Evolutionary conservation across 805 yeast species (phyloP).

Genomic region (Clavispora fructus): DNA sequence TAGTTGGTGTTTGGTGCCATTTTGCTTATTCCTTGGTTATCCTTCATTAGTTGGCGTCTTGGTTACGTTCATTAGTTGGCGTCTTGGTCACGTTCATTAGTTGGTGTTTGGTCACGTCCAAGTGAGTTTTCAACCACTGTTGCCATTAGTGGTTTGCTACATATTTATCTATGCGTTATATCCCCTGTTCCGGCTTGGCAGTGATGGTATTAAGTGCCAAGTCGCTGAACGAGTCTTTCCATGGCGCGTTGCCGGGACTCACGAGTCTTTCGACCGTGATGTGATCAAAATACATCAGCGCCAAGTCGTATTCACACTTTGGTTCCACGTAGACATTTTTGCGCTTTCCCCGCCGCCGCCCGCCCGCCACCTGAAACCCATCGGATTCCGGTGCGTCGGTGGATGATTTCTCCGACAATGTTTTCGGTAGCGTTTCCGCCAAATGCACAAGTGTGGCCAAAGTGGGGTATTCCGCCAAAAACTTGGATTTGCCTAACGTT

Average conservation of each 20-base stretch:
- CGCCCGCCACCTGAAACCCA: slow-evolving; percentile 16
- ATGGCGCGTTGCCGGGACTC: slow-evolving; percentile 20
- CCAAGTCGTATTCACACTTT: slow-evolving; percentile 24
- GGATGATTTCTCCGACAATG: background rate
- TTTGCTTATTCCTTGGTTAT: no score
- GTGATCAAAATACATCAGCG: slow-evolving; percentile 25
- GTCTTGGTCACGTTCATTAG: no score
- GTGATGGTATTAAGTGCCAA: slow-evolving; percentile 11
- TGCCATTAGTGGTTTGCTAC: background rate
- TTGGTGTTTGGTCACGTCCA: no score
- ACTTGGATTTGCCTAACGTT: slow-evolving; percentile 38
- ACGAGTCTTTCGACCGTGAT: slow-evolving; percentile 16
- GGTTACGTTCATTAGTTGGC: no score
- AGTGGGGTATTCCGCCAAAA: slow-evolving; percentile 39
- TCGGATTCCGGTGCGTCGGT: slow-evolving; percentile 6
- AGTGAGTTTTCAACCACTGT: no score
- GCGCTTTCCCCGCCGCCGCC: slow-evolving; percentile 15
- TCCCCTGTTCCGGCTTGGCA: background rate
- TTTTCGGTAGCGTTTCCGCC: slow-evolving; percentile 2
- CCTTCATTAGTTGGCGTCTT: no score
- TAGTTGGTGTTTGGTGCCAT: no score
- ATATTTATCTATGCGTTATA: background rate
- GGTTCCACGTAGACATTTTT: slow-evolving; percentile 27
- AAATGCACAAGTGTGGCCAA: slow-evolving; percentile 35
- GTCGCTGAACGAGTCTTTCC: slow-evolving; percentile 16